These are phyloP conservation scores for Cornus kousa DNA, from an alignment of 148 eudicot species.

Conservation along the genomic window DNA sequence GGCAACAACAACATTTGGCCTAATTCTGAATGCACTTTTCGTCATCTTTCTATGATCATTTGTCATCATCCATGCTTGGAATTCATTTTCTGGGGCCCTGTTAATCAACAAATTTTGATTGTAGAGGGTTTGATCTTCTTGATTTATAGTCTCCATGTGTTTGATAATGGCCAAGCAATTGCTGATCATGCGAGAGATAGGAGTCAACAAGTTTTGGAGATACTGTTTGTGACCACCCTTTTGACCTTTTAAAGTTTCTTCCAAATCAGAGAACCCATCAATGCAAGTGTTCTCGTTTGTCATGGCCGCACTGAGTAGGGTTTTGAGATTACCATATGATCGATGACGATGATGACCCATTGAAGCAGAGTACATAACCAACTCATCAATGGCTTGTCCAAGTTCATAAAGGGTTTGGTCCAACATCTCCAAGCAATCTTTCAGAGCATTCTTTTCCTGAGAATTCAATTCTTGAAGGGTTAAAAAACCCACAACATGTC, in stretches of 20 bases:
- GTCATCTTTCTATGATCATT: too few species aligned
- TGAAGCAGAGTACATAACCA: slow-evolving; percentile 1
- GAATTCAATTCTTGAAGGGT: slow-evolving; percentile 17
- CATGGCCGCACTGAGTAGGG: slow-evolving; percentile 76
- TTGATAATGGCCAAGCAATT: slow-evolving; percentile 55
- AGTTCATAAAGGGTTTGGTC: slow-evolving; percentile 65
- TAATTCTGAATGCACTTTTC: too few species aligned
- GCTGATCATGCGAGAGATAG: slow-evolving; percentile 64
- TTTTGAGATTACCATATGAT: slow-evolving; percentile 41
- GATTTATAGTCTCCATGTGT: slow-evolving; percentile 30
- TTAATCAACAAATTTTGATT: slow-evolving; percentile 11
- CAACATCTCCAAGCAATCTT: slow-evolving; percentile 53
- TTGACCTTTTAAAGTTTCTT: slow-evolving; percentile 5
- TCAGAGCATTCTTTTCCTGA: slow-evolving; percentile 34
- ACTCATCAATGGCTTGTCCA: slow-evolving; percentile 27
- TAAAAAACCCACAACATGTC: slow-evolving; percentile 23
- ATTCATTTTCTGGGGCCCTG: slow-evolving; percentile 2
- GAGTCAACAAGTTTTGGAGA: slow-evolving; percentile 41
- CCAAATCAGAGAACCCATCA: slow-evolving; percentile 58
- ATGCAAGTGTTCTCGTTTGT: slow-evolving; percentile 70
- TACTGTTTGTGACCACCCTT: slow-evolving; percentile 28
- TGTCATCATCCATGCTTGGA: slow-evolving; percentile 13
- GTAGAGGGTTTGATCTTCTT: not conserved
- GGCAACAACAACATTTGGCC: slow-evolving; percentile 29
- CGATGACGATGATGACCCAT: not conserved